phyloP scores from a whole-genome alignment of 768 basidiomycete genomes.

The Sistotremastrum suecicum region DNA sequence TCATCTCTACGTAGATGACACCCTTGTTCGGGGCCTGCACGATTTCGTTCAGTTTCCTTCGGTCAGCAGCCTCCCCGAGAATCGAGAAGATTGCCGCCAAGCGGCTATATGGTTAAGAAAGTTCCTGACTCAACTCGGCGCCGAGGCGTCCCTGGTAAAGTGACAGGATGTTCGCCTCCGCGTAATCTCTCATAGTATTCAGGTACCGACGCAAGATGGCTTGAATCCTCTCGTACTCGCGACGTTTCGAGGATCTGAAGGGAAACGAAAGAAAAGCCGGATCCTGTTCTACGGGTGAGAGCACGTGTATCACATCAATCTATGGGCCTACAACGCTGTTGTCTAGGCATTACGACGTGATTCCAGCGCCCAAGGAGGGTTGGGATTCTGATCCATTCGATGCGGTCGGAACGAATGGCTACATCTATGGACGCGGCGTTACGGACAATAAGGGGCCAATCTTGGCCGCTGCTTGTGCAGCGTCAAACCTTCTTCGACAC shows the following conservation, averaged over 20 bases:
- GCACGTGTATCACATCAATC: neutral
- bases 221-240: conserved; percentile 83
- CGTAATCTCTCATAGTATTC: neutral
- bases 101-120: conserved; percentile 88
- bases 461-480: conserved; percentile 81
- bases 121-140: conserved; percentile 78
- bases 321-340: neutral
- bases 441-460: conserved; percentile 96
- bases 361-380: conserved; percentile 55
- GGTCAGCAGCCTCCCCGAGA: conserved; percentile 50
- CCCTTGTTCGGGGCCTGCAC: conserved; percentile 63
- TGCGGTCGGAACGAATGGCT: conserved; percentile 73
- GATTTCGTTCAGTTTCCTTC: conserved; percentile 84
- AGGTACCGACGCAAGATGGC: conserved; percentile 68
- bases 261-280: conserved; percentile 43
- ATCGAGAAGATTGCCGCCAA: conserved; percentile 83
- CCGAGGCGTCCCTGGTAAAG: conserved; percentile 58
- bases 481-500: conserved; percentile 58
- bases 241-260: conserved; percentile 63
- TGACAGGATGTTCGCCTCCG: neutral
- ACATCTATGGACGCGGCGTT: conserved; percentile 80
- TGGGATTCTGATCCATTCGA: conserved; percentile 82
- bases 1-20: conserved; percentile 30
- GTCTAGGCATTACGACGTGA: conserved; percentile 89
- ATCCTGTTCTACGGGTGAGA: conserved; percentile 82